Conservation (phyloP, 2,329 filamentous ascomycete species). For the Tolypocladium tropicale region DNA sequence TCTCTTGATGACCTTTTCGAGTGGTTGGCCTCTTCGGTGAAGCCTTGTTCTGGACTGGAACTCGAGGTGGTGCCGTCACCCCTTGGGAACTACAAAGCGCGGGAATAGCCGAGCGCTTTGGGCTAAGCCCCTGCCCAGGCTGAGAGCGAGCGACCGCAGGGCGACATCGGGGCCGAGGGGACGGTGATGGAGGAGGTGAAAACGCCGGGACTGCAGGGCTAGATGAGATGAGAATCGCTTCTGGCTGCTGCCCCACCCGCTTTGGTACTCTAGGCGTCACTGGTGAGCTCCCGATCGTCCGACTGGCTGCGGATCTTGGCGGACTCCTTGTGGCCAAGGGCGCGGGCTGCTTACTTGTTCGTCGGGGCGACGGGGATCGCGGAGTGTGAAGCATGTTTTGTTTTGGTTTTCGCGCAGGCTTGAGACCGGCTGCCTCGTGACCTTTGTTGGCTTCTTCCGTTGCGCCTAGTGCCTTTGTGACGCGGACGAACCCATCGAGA, state of each 20-base stretch:
- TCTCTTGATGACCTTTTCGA: constrained; percentile 4
- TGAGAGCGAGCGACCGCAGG: constrained; percentile 2
- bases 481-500: constrained; percentile 30
- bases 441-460: constrained; percentile 1
- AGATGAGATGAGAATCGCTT: constrained; percentile 35
- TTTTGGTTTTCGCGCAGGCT: constrained; percentile 5
- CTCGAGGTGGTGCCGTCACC: constrained; percentile 5
- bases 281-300: constrained; percentile 34
- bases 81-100: constrained; percentile 10
- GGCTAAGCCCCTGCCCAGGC: constrained; percentile 10
- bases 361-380: not conserved
- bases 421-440: constrained; percentile 1
- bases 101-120: constrained; percentile 14
- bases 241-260: constrained; percentile 11
- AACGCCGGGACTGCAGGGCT: constrained; percentile 23
- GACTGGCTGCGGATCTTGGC: constrained; percentile 16
- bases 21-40: not conserved
- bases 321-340: constrained; percentile 12
- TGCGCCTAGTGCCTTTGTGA: constrained; percentile 22
- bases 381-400: not conserved
- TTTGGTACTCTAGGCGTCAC: constrained; percentile 24
- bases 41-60: not conserved
- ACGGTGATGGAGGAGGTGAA: constrained; percentile 18
- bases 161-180: constrained; percentile 9
- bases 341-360: constrained; percentile 25